Evolutionary conservation across 176 grass and related monocot genomes (phyloP).

Genomic region (Stipa capillata): DNA sequence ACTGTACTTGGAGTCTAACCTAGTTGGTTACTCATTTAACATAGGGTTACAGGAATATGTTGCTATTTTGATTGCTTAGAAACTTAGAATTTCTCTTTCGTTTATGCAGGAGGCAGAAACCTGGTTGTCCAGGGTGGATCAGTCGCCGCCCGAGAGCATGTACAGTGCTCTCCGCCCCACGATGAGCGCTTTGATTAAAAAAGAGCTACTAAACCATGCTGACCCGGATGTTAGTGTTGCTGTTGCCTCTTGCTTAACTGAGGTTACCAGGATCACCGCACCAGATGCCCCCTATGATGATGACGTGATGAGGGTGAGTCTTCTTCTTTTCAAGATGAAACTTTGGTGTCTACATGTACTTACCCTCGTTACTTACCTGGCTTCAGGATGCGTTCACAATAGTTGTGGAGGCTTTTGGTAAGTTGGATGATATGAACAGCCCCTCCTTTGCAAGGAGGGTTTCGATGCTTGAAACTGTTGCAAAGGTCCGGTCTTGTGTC

Average conservation of each 20-base stretch:
- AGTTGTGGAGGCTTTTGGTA: slow-evolving; percentile 70
- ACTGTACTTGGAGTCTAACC: background rate
- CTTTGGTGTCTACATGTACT: background rate
- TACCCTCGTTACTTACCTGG: background rate
- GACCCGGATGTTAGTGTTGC: slow-evolving; percentile 46
- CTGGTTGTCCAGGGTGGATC: slow-evolving; percentile 57
- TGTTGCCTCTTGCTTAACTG: slow-evolving; percentile 67
- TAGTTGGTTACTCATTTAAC: background rate
- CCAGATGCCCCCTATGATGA: slow-evolving; percentile 76
- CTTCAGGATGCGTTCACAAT: slow-evolving; percentile 64
- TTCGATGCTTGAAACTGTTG: slow-evolving; percentile 70
- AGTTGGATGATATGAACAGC: slow-evolving; percentile 45
- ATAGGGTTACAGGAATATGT: background rate
- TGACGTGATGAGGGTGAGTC: slow-evolving; percentile 69
- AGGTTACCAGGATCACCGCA: slow-evolving; percentile 75
- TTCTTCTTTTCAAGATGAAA: slow-evolving; percentile 5
- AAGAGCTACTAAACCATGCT: slow-evolving; percentile 41
- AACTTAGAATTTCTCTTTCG: background rate
- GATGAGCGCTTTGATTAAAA: slow-evolving; percentile 48
- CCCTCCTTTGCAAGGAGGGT: slow-evolving; percentile 54
- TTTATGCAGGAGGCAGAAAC: slow-evolving; percentile 47
- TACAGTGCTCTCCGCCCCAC: slow-evolving; percentile 33
- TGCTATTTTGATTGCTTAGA: slow-evolving; percentile 1
- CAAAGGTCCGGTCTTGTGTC: slow-evolving; percentile 68
- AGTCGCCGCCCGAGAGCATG: slow-evolving; percentile 41